These are phyloP conservation scores for Astrocystis sublimbata DNA, from an alignment of 495 filamentous ascomycete species.

Conservation along the genomic window DNA sequence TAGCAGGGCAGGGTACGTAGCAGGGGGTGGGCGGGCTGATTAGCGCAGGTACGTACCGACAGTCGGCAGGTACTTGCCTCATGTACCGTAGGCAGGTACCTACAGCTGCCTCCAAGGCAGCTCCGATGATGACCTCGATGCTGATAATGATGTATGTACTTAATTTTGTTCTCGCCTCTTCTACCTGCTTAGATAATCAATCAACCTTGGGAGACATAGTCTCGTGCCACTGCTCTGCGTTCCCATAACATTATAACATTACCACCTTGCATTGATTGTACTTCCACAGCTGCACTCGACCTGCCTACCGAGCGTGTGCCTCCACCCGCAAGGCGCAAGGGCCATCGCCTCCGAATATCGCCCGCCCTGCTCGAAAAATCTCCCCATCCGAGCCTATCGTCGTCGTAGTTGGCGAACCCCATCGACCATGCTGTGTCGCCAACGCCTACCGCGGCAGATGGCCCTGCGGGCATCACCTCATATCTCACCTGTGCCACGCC, in stretches of 20 bases:
- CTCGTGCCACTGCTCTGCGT: conserved; percentile 10
- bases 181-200: conserved; percentile 8
- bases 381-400: conserved; percentile 1
- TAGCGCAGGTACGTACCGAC: background rate
- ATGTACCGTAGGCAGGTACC: no score
- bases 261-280: background rate
- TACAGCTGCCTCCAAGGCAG: conserved; percentile 3
- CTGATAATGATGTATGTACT: conserved; percentile 16
- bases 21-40: background rate
- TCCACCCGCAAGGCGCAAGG: background rate
- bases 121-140: no score
- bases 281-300: no score
- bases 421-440: conserved; percentile 51
- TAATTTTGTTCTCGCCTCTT: background rate
- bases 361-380: conserved; percentile 21
- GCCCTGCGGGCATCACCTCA: conserved; percentile 38
- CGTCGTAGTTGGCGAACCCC: background rate
- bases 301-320: background rate
- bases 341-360: conserved; percentile 13
- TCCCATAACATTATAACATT: background rate
- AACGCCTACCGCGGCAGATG: conserved; percentile 51
- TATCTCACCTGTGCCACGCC: conserved; percentile 24
- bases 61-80: no score
- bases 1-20: no score
- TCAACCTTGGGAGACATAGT: conserved; percentile 13